These are phyloP conservation scores for Pochonia chlamydosporia DNA, from an alignment of 2,329 filamentous ascomycete genomes.

Conservation along the genomic window DNA sequence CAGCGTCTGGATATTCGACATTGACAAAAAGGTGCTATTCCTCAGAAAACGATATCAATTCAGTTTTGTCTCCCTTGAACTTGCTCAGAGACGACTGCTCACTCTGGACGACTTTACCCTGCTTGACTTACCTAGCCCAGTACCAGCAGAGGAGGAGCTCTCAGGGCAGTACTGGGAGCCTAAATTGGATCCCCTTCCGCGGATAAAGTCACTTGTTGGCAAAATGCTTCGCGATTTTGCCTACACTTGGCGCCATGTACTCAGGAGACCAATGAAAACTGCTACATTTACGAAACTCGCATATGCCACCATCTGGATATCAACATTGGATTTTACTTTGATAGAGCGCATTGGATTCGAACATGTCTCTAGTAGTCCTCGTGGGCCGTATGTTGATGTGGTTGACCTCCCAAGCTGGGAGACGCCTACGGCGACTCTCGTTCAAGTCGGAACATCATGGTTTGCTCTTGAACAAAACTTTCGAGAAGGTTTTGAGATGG, in stretches of 20 bases:
- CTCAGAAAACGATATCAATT: constrained; percentile 11
- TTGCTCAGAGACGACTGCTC: constrained; percentile 9
- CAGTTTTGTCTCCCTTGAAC: constrained; percentile 2
- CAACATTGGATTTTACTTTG: constrained; percentile 11
- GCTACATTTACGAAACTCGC: constrained; percentile 12
- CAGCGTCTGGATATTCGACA: constrained; percentile 16
- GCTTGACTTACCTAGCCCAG: not conserved
- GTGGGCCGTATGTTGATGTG: constrained; percentile 11
- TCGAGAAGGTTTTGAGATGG: constrained; percentile 11
- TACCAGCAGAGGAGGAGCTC: not conserved
- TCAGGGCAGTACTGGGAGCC: constrained; percentile 13
- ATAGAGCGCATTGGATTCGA: constrained; percentile 10
- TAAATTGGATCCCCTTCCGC: not conserved
- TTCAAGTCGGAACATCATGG: constrained; percentile 13
- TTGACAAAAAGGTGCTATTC: constrained; percentile 11
- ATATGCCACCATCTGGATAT: constrained; percentile 15
- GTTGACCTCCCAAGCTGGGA: constrained; percentile 14
- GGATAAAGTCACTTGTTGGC: constrained; percentile 11
- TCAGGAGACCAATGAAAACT: constrained; percentile 11
- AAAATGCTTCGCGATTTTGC: constrained; percentile 13
- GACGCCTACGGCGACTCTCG: constrained; percentile 4
- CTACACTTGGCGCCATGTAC: constrained; percentile 16
- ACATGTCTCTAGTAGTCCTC: constrained; percentile 6
- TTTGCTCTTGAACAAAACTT: constrained; percentile 11
- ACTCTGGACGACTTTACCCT: constrained; percentile 12